Conservation (phyloP, 768 basidiomycete species). For the Phanerodontia chrysosporium region DNA sequence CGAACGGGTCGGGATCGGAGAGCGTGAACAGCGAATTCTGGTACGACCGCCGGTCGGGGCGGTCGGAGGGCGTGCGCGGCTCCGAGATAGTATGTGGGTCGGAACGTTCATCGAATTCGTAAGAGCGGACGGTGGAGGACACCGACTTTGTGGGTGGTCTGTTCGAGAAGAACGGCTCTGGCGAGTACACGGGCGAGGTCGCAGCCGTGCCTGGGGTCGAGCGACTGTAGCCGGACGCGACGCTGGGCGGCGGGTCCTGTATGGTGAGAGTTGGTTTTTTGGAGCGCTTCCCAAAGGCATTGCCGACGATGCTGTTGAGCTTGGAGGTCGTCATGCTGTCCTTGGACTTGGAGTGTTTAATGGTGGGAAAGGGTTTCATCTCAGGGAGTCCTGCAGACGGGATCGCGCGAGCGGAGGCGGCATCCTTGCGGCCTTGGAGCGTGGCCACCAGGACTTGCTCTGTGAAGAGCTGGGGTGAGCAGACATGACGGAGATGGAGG, state of each 20-base stretch:
- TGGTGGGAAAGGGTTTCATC: constrained; percentile 16
- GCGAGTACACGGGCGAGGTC: constrained; percentile 14
- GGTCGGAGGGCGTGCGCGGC: constrained; percentile 52
- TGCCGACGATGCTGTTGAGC: constrained; percentile 56
- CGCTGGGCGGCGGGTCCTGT: constrained; percentile 40
- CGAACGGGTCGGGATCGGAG: constrained; percentile 64
- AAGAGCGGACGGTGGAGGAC: constrained; percentile 48
- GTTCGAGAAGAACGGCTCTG: constrained; percentile 25
- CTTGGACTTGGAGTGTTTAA: constrained; percentile 17
- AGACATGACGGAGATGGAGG: constrained; percentile 23
- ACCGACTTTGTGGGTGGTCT: constrained; percentile 52
- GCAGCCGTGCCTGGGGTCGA: constrained; percentile 6
- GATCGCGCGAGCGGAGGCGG: constrained; percentile 10
- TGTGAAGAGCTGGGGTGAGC: constrained; percentile 15
- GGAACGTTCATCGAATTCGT: constrained; percentile 36
- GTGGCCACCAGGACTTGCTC: constrained; percentile 31
- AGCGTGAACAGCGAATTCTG: constrained; percentile 58
- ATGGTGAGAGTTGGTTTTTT: constrained; percentile 57
- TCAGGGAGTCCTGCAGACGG: constrained; percentile 18
- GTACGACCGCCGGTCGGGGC: constrained; percentile 26
- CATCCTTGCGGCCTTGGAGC: constrained; percentile 26
- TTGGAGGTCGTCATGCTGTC: constrained; percentile 30
- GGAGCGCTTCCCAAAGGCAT: constrained; percentile 59
- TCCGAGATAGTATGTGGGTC: constrained; percentile 31
- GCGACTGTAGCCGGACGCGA: constrained; percentile 10